Base-by-base conservation (phyloP, 768 basidiomycete genomes). In the Leccinum disarticulatum region DNA sequence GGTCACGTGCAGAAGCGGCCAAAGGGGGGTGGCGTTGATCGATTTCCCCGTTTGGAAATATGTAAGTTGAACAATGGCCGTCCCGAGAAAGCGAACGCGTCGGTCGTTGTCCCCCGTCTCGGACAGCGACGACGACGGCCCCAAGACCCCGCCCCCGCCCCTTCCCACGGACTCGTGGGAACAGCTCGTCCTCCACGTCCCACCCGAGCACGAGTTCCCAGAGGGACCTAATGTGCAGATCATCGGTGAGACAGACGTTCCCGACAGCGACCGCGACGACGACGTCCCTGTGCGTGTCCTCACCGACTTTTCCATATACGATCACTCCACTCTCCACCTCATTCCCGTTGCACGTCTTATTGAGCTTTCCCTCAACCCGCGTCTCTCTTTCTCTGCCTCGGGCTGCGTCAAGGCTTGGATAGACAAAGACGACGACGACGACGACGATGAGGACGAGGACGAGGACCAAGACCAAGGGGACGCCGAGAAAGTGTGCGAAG, bases 231-330 rank as follows among this genome's bases (percentile, higher is more conserved):
- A 77, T 50, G 61, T 83, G 14, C 66, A 72, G n/a, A 66, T 85
- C 28, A 72, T 73, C 28, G 80, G 80, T 31, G 84, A 85, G 70
- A 71, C 71, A 1, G 62, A 69, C 27, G 56, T 61, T 6, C 58
- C 65, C n/a, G 69, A 73, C 60, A 54, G 61, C 41, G 55, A 62
- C 64, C 52, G 64, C 50, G 76, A 72, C 43, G 68, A 69, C 35
- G 76, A 77, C 8, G 62, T 87, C 33, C 88, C 88, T 14, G 75
- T 90, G 48, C 82, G 88, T 7, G 62, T 79, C 0, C 74, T 90
- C 9, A 71, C 76, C 0, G 74, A 85, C 58, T 90, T 88, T 64
- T 67, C 74, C 0, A 72, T 89, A 33, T 88, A 86, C 56, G 71
- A 83, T 14, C 31, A 61, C 13, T 59, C 66, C 1, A 77, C 78